These are phyloP conservation scores for Eucalyptus tenuipes DNA, from an alignment of 345 rosid species.

Conservation along the genomic window DNA sequence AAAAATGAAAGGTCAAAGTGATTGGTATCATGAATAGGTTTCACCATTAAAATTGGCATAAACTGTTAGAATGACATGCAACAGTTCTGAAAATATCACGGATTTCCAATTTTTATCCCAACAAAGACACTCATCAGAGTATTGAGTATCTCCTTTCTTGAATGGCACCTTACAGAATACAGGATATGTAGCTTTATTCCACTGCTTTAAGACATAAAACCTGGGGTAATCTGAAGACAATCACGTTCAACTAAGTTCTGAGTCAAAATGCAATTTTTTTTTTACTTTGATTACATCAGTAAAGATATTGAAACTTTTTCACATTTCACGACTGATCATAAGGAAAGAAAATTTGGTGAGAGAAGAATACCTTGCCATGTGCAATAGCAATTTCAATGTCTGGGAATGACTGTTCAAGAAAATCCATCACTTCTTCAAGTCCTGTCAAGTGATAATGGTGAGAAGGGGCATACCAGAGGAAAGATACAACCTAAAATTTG, in stretches of 20 bases:
- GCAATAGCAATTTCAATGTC: constrained; percentile 76
- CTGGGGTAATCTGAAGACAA: neutral
- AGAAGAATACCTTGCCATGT: constrained; percentile 70
- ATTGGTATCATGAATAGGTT: neutral
- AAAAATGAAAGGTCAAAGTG: neutral
- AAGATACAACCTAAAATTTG: neutral
- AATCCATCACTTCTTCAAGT: constrained; percentile 75
- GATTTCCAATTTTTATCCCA: neutral
- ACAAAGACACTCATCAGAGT: neutral
- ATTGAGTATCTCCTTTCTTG: neutral
- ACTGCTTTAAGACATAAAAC: neutral
- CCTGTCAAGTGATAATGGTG: constrained; percentile 33
- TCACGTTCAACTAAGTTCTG: neutral
- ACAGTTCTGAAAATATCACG: neutral
- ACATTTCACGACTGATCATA: neutral
- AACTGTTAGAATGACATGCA: neutral
- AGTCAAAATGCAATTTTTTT: neutral
- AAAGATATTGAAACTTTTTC: neutral
- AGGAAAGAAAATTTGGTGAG: neutral
- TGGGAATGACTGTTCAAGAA: constrained; percentile 67
- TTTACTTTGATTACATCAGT: neutral
- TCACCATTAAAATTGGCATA: neutral
- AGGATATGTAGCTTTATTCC: neutral
- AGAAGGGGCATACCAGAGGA: neutral
- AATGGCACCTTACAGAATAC: neutral